Base-by-base conservation (phyloP, 1,139 yeast species). In the Geotrichum carabidarum region DNA sequence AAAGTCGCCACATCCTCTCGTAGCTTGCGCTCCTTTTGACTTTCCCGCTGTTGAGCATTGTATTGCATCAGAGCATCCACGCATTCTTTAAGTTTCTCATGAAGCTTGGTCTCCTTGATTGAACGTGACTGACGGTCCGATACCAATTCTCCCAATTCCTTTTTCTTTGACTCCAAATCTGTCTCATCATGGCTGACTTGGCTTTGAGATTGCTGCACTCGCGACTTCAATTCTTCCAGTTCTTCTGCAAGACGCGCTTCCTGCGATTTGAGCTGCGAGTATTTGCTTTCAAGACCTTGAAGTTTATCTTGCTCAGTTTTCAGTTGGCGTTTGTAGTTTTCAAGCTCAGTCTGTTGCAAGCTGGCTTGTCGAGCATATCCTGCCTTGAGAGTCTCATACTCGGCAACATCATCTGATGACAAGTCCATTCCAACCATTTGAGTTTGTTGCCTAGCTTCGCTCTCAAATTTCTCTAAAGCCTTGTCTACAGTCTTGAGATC, bases 31-130 rank as follows among this genome's bases (percentile, higher is more conserved):
- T 87, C 96, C 58, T 81, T 80, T 54, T 80, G 79, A 0, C 89
- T 78, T 64, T 89, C 97, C 62, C 93, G 78, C 68, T 83, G 86
- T 53, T 78, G 82, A 0, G 95, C 88, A 50, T 82, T 82, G 42
- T 86, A 71, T 57, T 87, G 95, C 58, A 86, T 86, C 49, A 90
- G 70, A 62, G 78, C 78, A 1, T 80, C 64, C 44, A 87, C 74
- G 0, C 83, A 77, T 51, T 82, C 84, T 59, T 84, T 79, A 53
- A 90, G 72, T 63, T 81, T 79, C n/a, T 84, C 76, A 59, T 85
- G 86, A 22, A 83, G 65, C 57, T 78, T 80, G 38, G 75, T 70
- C 62, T 83, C 89, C 57, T 78, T 73, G 15, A 74, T 73, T 30
- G 74, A 67, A 44, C 73, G 72, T 27, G 76, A 71, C 56, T 81